Conservation (phyloP, 345 rosid species). For the Arabidopsis arenosa region DNA sequence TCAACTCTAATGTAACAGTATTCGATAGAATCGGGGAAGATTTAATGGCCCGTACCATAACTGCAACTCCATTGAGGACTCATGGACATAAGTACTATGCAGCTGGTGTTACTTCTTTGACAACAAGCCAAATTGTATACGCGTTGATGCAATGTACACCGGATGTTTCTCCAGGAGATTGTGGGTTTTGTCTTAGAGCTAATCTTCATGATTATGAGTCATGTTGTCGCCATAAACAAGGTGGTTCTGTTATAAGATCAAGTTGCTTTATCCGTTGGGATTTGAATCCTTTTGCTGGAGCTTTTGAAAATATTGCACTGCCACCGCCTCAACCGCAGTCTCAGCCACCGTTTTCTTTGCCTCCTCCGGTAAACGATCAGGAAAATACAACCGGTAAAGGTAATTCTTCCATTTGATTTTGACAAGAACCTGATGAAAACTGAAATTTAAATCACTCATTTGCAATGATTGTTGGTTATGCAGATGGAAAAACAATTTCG, state of each 20-base stretch:
- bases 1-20: background rate
- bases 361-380: background rate
- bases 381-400: slow-evolving; percentile 14
- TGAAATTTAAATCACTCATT: background rate
- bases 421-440: background rate
- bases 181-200: slow-evolving; percentile 4
- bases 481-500: background rate
- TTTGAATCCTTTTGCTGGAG: slow-evolving; percentile 33
- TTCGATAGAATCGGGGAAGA: slow-evolving; percentile 31
- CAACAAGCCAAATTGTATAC: slow-evolving; percentile 2
- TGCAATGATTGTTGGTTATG: slow-evolving; percentile 1
- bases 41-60: slow-evolving; percentile 15
- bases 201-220: slow-evolving; percentile 3
- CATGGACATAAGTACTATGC: slow-evolving; percentile 29
- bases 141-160: slow-evolving; percentile 39
- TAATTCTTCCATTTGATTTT: background rate
- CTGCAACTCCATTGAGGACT: slow-evolving; percentile 6
- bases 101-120: slow-evolving; percentile 22
- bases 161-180: slow-evolving; percentile 14
- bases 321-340: slow-evolving; percentile 32
- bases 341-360: slow-evolving; percentile 13
- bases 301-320: slow-evolving; percentile 27
- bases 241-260: slow-evolving; percentile 19
- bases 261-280: slow-evolving; percentile 35
- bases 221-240: slow-evolving; percentile 24